Conservation (phyloP, 2,329 filamentous ascomycete species). For the Aspergillus pseudoviridinutans region DNA sequence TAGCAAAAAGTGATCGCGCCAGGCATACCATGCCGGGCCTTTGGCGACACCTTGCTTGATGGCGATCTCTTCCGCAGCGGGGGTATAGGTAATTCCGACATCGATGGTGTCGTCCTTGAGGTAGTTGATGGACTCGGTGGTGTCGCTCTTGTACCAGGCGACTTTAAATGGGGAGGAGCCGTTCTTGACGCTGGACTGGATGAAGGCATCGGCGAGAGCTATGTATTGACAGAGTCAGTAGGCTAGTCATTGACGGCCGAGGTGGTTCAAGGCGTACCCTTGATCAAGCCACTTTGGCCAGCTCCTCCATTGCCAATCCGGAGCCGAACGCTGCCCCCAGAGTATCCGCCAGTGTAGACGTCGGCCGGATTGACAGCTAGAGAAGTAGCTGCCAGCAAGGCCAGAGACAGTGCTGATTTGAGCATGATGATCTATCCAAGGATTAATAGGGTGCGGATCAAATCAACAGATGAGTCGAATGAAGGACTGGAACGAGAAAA, state of each 20-base stretch:
- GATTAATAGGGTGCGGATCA: background rate
- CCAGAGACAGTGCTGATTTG: background rate
- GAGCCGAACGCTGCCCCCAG: background rate
- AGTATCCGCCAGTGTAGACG: background rate
- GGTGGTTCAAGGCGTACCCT: background rate
- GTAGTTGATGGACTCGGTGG: conserved; percentile 44
- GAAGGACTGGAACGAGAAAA: background rate
- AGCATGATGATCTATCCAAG: background rate
- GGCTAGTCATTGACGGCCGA: background rate
- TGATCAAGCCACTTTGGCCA: background rate
- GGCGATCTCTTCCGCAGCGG: conserved; percentile 42
- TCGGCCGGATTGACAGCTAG: background rate
- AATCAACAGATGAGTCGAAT: background rate
- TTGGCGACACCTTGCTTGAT: conserved; percentile 38
- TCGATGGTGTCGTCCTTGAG: conserved; percentile 39
- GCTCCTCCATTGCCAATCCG: background rate
- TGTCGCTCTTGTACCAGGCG: conserved; percentile 47
- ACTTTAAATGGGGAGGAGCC: conserved; percentile 37
- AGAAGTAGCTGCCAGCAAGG: background rate
- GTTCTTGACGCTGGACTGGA: conserved; percentile 27
- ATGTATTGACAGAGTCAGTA: background rate
- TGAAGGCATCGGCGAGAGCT: conserved; percentile 38
- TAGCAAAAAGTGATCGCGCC: conserved; percentile 47
- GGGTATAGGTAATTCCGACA: conserved; percentile 46
- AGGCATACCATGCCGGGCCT: conserved; percentile 39